Conservation (phyloP, 148 eudicot genomes). For the Nepenthes gracilis region DNA sequence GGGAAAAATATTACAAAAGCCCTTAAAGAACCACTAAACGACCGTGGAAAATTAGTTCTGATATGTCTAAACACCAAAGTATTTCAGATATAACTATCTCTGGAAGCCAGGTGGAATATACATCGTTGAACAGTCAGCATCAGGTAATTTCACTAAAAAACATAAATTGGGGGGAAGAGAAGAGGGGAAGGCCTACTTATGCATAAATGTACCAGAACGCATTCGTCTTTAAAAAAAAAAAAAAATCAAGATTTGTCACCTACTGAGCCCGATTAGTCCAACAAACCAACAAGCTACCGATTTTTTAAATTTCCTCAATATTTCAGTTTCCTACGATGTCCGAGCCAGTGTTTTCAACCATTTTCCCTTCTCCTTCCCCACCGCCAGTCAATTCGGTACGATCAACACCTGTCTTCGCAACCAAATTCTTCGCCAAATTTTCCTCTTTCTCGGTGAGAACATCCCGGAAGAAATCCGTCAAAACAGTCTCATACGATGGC, state of each 20-base stretch:
- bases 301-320: not conserved
- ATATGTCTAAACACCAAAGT: not conserved
- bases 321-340: constrained; percentile 1
- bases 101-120: not conserved
- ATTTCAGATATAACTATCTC: not conserved
- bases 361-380: constrained; percentile 3
- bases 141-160: not conserved
- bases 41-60: not conserved
- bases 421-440: not conserved
- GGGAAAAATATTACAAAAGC: constrained; percentile 1
- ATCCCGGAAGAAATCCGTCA: constrained; percentile 16
- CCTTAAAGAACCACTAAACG: not conserved
- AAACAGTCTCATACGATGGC: constrained; percentile 12
- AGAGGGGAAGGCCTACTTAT: not conserved
- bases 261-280: not conserved
- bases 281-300: not conserved
- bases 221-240: not conserved
- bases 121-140: not conserved
- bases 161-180: not conserved
- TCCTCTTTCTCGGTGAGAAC: constrained; percentile 5
- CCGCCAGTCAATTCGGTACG: not conserved
- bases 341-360: not conserved
- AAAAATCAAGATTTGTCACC: not conserved
- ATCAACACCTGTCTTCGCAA: not conserved
- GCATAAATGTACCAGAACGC: not conserved